Conservation (phyloP, 345 rosid genomes). For the Populus euphratica region DNA sequence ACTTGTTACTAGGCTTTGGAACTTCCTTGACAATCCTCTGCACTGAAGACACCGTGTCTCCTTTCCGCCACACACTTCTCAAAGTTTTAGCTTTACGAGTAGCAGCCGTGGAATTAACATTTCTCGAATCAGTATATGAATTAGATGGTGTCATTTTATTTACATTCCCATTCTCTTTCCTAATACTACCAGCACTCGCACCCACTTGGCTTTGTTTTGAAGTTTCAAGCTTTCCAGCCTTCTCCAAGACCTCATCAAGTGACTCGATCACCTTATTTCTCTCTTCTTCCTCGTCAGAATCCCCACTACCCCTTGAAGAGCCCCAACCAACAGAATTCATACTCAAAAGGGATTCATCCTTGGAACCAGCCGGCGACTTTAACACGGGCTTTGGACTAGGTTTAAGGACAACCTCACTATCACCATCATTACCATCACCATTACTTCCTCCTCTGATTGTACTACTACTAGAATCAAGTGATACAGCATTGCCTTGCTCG, state of each 20-base stretch:
- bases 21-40: conserved; percentile 59
- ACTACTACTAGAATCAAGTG: conserved; percentile 39
- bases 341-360: conserved; percentile 28
- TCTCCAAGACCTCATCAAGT: conserved; percentile 82
- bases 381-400: conserved; percentile 76
- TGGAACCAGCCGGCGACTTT: conserved; percentile 39
- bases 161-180: conserved; percentile 33
- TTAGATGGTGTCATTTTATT: conserved; percentile 32
- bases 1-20: conserved; percentile 36
- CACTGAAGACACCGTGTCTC: conserved; percentile 60
- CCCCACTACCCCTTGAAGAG: conserved; percentile 17
- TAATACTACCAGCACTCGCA: conserved; percentile 1
- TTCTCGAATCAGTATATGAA: conserved; percentile 26
- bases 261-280: conserved; percentile 74
- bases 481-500: conserved; percentile 55
- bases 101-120: conserved; percentile 28
- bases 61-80: conserved; percentile 97
- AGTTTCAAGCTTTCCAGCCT: conserved; percentile 76
- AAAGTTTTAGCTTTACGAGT: conserved; percentile 52
- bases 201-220: conserved; percentile 22
- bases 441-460: conserved; percentile 36
- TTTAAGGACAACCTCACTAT: conserved; percentile 58
- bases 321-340: conserved; percentile 38
- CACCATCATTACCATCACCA: too few species aligned
- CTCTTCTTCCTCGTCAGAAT: conserved; percentile 36